Percentiles rank a stretch among this genome's conserved stretches.
These are phyloP conservation scores for Cyclotella distinguenda DNA, from an alignment of 108 stramenopile genomes.

Conservation along the genomic window DNA sequence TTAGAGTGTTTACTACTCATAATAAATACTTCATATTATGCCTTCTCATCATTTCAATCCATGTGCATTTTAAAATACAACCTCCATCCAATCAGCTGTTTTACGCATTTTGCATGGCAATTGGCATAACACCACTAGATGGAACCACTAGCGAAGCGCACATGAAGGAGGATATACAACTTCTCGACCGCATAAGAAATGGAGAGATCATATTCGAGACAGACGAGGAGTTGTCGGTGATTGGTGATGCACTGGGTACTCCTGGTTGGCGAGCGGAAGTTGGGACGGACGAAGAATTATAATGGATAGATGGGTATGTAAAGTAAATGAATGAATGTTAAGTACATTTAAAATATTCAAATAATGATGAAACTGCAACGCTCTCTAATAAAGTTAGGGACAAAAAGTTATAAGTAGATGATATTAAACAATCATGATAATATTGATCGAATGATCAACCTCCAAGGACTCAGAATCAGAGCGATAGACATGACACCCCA, in stretches of 20 bases:
- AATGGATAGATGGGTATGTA: too few relatives aligned
- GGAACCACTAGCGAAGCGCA: conserved; percentile 39
- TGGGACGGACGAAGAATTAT: conserved; percentile 3
- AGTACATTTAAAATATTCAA: too few relatives aligned
- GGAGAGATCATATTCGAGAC: conserved; percentile 35
- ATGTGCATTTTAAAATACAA: neutral
- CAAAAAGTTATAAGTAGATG: too few relatives aligned
- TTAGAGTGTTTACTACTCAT: neutral
- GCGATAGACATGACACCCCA: too few relatives aligned
- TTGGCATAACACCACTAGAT: conserved; percentile 46
- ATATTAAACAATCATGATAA: too few relatives aligned
- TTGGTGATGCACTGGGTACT: conserved; percentile 35
- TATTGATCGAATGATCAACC: too few relatives aligned
- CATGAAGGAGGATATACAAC: conserved; percentile 43
- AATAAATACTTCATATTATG: neutral
- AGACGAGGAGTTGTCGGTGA: conserved; percentile 22
- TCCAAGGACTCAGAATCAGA: too few relatives aligned
- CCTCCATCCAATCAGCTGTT: conserved; percentile 15
- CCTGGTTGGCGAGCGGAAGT: conserved; percentile 12
- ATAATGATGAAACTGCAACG: too few relatives aligned
- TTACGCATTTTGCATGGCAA: conserved; percentile 52
- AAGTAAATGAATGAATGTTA: too few relatives aligned
- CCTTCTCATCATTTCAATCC: neutral
- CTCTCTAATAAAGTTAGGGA: too few relatives aligned
- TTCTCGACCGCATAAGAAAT: conserved; percentile 35